Conservation (phyloP, 306 rosid genomes). For the Rosa rugosa region DNA sequence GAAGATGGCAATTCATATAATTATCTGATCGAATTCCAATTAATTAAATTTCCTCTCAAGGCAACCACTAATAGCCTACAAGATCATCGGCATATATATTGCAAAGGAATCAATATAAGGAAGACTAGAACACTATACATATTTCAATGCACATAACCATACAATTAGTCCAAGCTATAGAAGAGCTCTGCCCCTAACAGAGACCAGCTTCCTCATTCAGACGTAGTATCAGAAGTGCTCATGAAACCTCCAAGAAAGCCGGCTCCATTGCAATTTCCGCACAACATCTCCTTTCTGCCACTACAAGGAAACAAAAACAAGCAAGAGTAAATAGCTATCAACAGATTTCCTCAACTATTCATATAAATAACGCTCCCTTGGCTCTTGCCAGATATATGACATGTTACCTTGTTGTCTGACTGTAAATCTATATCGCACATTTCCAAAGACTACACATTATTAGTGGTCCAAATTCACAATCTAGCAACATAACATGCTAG, state of each 20-base stretch:
- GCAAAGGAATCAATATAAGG: not conserved
- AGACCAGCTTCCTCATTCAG: conserved; percentile 6
- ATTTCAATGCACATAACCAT: conserved; percentile 3
- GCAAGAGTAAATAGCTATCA: not conserved
- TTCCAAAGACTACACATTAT: not conserved
- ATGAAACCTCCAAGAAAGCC: conserved; percentile 92
- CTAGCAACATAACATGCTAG: not conserved
- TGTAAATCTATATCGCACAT: not conserved
- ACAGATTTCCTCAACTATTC: not conserved
- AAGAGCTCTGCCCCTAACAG: not conserved
- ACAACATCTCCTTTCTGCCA: conserved; percentile 71
- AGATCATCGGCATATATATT: not conserved
- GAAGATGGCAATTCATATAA: not conserved
- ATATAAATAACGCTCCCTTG: too few species aligned
- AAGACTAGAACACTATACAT: not conserved
- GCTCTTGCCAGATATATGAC: too few species aligned
- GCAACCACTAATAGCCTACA: conserved; percentile 1
- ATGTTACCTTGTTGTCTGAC: not conserved
- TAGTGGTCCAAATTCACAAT: not conserved
- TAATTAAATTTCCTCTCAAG: not conserved
- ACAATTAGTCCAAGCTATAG: not conserved
- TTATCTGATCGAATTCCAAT: not conserved
- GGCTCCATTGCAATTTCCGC: conserved; percentile 92
- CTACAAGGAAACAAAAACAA: conserved; percentile 43
- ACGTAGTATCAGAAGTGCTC: conserved; percentile 58